Base-by-base conservation (phyloP, 192 early-diverging fungal genomes). In the Mortierella claussenii region DNA sequence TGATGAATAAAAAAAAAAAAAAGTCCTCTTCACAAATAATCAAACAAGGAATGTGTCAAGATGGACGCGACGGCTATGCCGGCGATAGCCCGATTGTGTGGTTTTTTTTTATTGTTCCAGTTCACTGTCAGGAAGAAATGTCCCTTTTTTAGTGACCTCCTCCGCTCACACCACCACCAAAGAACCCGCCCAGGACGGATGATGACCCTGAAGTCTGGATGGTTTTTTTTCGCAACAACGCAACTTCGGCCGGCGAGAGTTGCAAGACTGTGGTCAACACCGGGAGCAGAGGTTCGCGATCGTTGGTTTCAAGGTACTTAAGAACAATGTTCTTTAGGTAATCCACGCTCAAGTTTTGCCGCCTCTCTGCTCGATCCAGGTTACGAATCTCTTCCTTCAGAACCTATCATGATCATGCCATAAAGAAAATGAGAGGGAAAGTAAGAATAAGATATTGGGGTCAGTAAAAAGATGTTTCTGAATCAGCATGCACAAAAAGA, bases 281-380 rank as follows among this genome's bases (percentile, higher is more conserved):
- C 11, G 80, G 80, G 34, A 81, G 55, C 18, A 81, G 54, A 5
- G 58, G 73, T 65, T 85, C 83, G 34, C 79, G 73, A 43, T 84
- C 81, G 24, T 85, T 76, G 13, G 85, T 79, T 46, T 84, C 80
- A 17, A 91, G 76, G 53, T 88, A 91, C 36, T 87, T 88, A 26
- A 91, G 70, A 12, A 90, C 81, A 43, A 91, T 86, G 63, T 91
- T 91, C 52, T 91, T 91, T 40, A 91, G 70, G 56, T 91, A 91
- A 58, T 89, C 88, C 17, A 86, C 82, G 70, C 83, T 91, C 26
- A 91, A 68, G 34, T 90, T 83, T 48, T 90, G 83, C 28, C 88
- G 81, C 43, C 83, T 84, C 43, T 91, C 90, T 13, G 85, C 64
- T 5, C 83, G 51, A 58, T 90, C 89, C 34, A 85, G 50, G 52